Evolutionary conservation across 805 yeast species (phyloP).

Genomic region (Tanozyma kutaoensis): DNA sequence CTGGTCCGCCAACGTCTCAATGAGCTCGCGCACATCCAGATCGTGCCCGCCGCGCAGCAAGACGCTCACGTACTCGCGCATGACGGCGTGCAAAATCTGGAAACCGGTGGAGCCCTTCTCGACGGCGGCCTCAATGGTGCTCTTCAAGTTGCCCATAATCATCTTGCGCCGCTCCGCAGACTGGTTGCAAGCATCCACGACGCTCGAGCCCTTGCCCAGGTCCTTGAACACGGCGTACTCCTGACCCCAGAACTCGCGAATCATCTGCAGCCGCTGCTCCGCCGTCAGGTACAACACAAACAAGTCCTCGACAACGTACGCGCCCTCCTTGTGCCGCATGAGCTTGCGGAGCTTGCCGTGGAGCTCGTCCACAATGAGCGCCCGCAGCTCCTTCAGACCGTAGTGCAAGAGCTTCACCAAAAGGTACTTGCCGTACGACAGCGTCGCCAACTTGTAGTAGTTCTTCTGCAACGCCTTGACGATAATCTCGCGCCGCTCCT

Average conservation of each 20-base stretch:
- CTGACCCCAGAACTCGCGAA: conserved; percentile 94
- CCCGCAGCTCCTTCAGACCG: conserved; percentile 75
- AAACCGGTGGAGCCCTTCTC: conserved; percentile 95
- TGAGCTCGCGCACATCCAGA: conserved; percentile 63
- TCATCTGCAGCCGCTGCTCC: conserved; percentile 80
- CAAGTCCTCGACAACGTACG: conserved; percentile 91
- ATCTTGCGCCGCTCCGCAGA: conserved; percentile 68
- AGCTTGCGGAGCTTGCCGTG: conserved; percentile 85
- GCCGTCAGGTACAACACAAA: conserved; percentile 74
- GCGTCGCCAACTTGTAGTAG: conserved; percentile 74
- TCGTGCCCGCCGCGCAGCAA: conserved; percentile 38
- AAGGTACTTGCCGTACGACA: conserved; percentile 87
- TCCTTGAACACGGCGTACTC: conserved; percentile 87
- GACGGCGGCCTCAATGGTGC: conserved; percentile 81
- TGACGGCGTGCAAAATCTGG: conserved; percentile 90
- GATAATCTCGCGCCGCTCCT: conserved; percentile 63
- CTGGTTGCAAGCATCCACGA: conserved; percentile 53
- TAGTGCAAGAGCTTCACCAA: conserved; percentile 82
- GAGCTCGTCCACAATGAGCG: conserved; percentile 63
- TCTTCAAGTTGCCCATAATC: conserved; percentile 61
- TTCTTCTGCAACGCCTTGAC: conserved; percentile 59
- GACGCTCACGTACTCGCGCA: conserved; percentile 75
- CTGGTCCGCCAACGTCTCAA: conserved; percentile 76
- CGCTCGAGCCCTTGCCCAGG: conserved; percentile 45
- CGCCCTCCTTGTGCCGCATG: conserved; percentile 97